A percentile compares a stretch with the other conserved stretches of the same genome.
Evolutionary conservation across 768 basidiomycete species (phyloP).

Genomic region (Phaeotremella skinneri): DNA sequence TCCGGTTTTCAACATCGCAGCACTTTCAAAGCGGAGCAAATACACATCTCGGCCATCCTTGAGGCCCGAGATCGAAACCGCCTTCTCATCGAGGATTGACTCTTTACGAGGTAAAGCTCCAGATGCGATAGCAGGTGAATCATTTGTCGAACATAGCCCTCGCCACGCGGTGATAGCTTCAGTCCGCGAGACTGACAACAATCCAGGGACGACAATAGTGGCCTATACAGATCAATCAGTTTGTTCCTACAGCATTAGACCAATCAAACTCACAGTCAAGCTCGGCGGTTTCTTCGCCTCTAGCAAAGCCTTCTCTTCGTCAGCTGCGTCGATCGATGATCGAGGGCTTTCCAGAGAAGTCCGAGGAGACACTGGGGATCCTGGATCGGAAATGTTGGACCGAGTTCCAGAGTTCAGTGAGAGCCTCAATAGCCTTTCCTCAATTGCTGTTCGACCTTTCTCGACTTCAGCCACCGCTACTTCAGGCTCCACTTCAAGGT

Average conservation of each 20-base stretch:
- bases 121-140: conserved; percentile 2
- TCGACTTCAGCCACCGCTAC: conserved; percentile 22
- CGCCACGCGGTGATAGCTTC: conserved; percentile 53
- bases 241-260: neutral
- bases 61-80: conserved; percentile 9
- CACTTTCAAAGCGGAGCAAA: conserved; percentile 51
- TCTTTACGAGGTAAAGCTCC: conserved; percentile 1
- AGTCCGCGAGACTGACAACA: conserved; percentile 51
- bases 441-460: conserved; percentile 26
- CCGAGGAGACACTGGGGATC: neutral
- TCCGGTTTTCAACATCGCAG: conserved; percentile 42
- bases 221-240: conserved; percentile 28
- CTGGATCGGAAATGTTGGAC: conserved; percentile 1
- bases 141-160: conserved; percentile 30
- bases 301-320: conserved; percentile 29
- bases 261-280: conserved; percentile 35
- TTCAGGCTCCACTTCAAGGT: conserved; percentile 13
- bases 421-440: conserved; percentile 32
- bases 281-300: conserved; percentile 40
- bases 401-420: conserved; percentile 24
- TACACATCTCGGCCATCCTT: conserved; percentile 53
- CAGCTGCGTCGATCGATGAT: conserved; percentile 26
- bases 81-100: conserved; percentile 8
- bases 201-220: conserved; percentile 55
- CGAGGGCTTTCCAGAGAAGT: conserved; percentile 17